These are phyloP conservation scores for Mycena metata DNA, from an alignment of 768 basidiomycete species.

Conservation along the genomic window DNA sequence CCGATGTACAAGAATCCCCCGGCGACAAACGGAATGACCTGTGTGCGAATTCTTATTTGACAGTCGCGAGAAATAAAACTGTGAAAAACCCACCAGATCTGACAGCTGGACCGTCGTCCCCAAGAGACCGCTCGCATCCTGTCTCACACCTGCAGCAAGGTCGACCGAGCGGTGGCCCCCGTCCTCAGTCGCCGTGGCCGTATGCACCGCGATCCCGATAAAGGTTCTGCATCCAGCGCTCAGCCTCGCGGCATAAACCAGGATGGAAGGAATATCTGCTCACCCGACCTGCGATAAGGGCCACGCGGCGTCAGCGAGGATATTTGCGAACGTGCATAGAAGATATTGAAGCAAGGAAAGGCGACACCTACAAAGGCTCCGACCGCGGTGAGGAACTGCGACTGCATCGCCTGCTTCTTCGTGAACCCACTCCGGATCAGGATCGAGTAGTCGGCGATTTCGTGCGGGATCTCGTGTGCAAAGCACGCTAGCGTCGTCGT, in stretches of 20 bases:
- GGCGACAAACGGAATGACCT: constrained; percentile 93
- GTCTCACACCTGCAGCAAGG: constrained; percentile 83
- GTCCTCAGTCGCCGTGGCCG: constrained; percentile 68
- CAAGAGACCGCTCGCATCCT: constrained; percentile 81
- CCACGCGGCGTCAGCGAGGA: constrained; percentile 26
- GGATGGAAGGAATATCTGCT: constrained; percentile 27
- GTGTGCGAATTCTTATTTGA: constrained; percentile 30
- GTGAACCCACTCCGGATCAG: constrained; percentile 91
- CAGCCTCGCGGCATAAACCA: constrained; percentile 42
- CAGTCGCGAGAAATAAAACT: constrained; percentile 25
- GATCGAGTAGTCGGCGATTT: constrained; percentile 98
- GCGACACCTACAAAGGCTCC: constrained; percentile 85
- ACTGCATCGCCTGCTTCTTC: constrained; percentile 93
- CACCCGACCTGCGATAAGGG: constrained; percentile 37
- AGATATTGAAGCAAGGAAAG: constrained; percentile 44
- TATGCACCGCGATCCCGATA: constrained; percentile 89
- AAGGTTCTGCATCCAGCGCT: constrained; percentile 69
- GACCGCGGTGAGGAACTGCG: constrained; percentile 91
- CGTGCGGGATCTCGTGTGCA: constrained; percentile 95
- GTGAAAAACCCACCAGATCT: constrained; percentile 75
- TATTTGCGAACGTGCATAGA: constrained; percentile 37
- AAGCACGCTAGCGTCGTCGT: constrained; percentile 97
- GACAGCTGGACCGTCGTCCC: constrained; percentile 85
- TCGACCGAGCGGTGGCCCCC: constrained; percentile 59
- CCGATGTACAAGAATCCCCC: constrained; percentile 96